Percentiles rank a stretch among this genome's conserved stretches.
These are phyloP conservation scores for Boletellus ananas DNA, from an alignment of 768 basidiomycete species.

Conservation along the genomic window DNA sequence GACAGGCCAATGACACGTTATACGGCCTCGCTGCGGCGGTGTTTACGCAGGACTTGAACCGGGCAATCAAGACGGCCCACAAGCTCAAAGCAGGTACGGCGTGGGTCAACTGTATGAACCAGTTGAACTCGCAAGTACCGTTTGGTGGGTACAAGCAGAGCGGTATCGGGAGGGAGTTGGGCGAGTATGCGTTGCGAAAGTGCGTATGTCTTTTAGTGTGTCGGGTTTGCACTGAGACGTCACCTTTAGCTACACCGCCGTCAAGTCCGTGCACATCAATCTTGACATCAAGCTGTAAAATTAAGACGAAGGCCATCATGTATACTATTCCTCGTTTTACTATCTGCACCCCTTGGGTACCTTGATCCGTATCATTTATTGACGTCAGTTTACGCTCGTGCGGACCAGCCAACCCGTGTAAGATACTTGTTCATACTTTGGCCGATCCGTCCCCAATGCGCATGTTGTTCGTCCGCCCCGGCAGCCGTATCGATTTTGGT, in stretches of 20 bases:
- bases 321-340: neutral
- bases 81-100: conserved; percentile 76
- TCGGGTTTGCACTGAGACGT: neutral
- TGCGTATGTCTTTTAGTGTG: conserved; percentile 26
- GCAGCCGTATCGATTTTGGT: too few species aligned
- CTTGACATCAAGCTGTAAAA: conserved; percentile 28
- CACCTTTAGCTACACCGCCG: conserved; percentile 16
- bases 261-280: conserved; percentile 44
- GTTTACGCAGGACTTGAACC: conserved; percentile 75
- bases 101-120: conserved; percentile 50
- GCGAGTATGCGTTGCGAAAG: conserved; percentile 66
- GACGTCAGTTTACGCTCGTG: too few species aligned
- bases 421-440: too few species aligned
- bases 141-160: conserved; percentile 87
- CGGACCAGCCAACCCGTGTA: too few species aligned
- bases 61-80: conserved; percentile 70
- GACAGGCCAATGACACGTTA: conserved; percentile 77
- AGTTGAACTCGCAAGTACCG: conserved; percentile 44
- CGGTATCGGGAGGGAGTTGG: conserved; percentile 77
- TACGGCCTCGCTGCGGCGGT: conserved; percentile 90
- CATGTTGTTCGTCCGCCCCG: too few species aligned
- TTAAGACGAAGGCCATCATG: neutral
- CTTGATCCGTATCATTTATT: too few species aligned
- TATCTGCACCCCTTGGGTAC: too few species aligned
- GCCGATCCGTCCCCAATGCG: too few species aligned